Evolutionary conservation across 345 rosid genomes (phyloP), one percentile per base, ranked within the genome.

Genomic region (Salix koriyanagi): DNA sequence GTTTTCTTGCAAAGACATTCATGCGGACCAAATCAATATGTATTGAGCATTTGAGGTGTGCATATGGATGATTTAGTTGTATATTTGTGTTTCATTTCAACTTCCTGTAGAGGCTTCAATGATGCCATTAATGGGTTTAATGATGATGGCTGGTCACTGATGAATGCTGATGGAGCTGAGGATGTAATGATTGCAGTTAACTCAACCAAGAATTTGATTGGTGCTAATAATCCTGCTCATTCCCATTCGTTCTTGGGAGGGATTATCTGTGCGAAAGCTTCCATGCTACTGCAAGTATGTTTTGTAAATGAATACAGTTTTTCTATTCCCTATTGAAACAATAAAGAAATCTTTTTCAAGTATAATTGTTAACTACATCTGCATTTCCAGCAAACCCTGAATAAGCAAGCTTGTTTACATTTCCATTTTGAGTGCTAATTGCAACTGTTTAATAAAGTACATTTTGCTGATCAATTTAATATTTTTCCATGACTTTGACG

Each of bases 241-340:
- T 82, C 98, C 34, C 81, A 92, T 44, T 77, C 97, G 4, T 85
- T 87, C 70, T 82, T 96, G 50, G 99, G 99, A 72, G 99, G 99
- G 4, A 88, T 94, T 58, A 92, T 96, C 28, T 96, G 99, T 84
- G 99, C 98, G n/a, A 96, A 94, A 82, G 98, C 98, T 60, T 96
- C 99, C n/a, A 94, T 96, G 99, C 90, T 94, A 46, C 91, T 96
- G 76, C 98, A 91, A 86, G 99, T 93, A 64, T 62, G 77, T n/a
- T 62, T 12, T 30, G n/a, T 34, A 69, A 23, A 30, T 18, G 21
- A 16, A 30, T 15, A 32, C 19, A 19, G 26, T 21, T 70, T n/a
- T 60, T 30, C 8, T 74, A 2, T 44, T 71, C 4, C 10, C 14
- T 5, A 16, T 48, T 1, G 7, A 6, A 56, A n/a, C 23, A 1